Conservation (phyloP, 2,329 filamentous ascomycete genomes). For the Fusarium sp. region DNA sequence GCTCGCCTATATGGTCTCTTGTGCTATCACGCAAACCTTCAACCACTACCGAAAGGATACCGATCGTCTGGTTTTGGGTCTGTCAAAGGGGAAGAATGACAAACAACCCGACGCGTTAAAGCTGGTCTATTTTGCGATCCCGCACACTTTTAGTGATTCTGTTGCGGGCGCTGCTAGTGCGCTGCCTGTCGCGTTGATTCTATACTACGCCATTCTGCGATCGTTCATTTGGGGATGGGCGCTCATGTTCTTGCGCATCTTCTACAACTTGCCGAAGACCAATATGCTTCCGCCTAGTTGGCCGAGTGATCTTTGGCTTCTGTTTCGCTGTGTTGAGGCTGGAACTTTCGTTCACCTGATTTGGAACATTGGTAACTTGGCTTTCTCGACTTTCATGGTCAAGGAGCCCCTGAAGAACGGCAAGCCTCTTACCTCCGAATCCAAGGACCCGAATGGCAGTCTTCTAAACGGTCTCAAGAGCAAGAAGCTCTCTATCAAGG, state of each 20-base stretch:
- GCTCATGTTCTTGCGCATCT: slow-evolving; percentile 76
- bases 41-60: slow-evolving; percentile 79
- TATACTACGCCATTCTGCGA: slow-evolving; percentile 75
- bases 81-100: slow-evolving; percentile 46
- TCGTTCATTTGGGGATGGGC: slow-evolving; percentile 75
- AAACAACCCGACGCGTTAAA: slow-evolving; percentile 51
- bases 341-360: slow-evolving; percentile 76
- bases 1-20: slow-evolving; percentile 74
- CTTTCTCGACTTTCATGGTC: slow-evolving; percentile 84
- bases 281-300: slow-evolving; percentile 71
- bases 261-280: slow-evolving; percentile 81
- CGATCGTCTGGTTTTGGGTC: slow-evolving; percentile 69
- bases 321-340: slow-evolving; percentile 69
- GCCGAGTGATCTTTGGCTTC: slow-evolving; percentile 68
- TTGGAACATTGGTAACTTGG: slow-evolving; percentile 81
- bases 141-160: slow-evolving; percentile 54
- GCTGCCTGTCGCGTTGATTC: slow-evolving; percentile 61
- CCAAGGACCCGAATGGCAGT: slow-evolving; percentile 92
- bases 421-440: slow-evolving; percentile 85
- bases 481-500: slow-evolving; percentile 82
- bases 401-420: slow-evolving; percentile 86
- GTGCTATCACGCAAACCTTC: slow-evolving; percentile 77
- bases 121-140: slow-evolving; percentile 56
- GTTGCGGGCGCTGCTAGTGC: slow-evolving; percentile 57
- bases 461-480: slow-evolving; percentile 85